Evolutionary conservation across 2,329 filamentous ascomycete genomes (phyloP), one percentile per base, ranked within the genome.

Genomic region (Hymenoscyphus linearis): DNA sequence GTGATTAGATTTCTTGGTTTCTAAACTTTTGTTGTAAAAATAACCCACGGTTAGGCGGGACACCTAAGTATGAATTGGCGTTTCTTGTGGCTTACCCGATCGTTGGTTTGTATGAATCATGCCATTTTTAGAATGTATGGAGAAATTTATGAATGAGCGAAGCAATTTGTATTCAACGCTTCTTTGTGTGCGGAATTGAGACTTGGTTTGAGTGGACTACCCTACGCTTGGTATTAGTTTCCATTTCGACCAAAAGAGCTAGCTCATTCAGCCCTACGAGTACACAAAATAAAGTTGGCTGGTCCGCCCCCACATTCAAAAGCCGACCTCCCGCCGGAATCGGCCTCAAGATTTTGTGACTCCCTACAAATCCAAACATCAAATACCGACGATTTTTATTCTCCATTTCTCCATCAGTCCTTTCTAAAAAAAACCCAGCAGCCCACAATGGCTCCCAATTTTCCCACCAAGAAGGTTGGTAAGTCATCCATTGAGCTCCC

Each of bases 401-500:
- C 22, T 22, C 18, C 40, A 10, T 22, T 12, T 12, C 40, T 10
- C 18, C 40, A 10, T n/a, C 40, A 47, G 22, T 18, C 22, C 40
- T 47, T 47, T 16, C 3, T 2, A 47, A 47, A 25, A 47, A 25
- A 3, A 9, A 18, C 12, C 3, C 18, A 7, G 22, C 40, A 53
- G 16, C n/a, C 34, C 22, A 34, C 5, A 25, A 57, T 57, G 55
- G 36, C 55, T n/a, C 25, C 55, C 3, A 10, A 10, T 1, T 57
- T 57, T 26, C 55, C 55, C n/a, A 57, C 55, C 55, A 57, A 57
- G 55, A 47, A 47, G 40, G 40, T 47, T 47, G 40, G 40, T 47
- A 47, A 47, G 40, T 47, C 18, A 47, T 22, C n/a, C 10, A 12
- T 44, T 44, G 40, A 44, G 7, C 40, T 18, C 40, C 18, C 18